Percentiles rank a stretch among this genome's conserved stretches.
These are phyloP conservation scores for Suhomyces sp. DNA, from an alignment of 805 yeast genomes.

Conservation along the genomic window DNA sequence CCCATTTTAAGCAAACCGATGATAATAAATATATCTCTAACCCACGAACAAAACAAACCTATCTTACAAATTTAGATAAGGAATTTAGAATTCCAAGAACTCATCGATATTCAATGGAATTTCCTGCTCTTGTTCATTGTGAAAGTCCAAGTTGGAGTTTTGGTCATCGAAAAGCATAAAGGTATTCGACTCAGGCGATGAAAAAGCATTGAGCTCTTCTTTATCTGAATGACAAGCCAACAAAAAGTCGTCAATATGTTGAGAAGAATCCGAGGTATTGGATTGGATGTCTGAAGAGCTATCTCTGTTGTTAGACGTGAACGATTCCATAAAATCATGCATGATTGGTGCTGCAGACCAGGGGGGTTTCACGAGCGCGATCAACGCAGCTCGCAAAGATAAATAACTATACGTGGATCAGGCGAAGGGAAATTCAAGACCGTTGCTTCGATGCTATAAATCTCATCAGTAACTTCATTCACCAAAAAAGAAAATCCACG, in stretches of 20 bases:
- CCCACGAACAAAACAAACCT: constrained; percentile 12
- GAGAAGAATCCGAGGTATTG: constrained; percentile 1
- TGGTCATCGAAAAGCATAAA: constrained; percentile 2
- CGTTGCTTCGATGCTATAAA: constrained; percentile 36
- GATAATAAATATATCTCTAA: constrained; percentile 9
- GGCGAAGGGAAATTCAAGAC: constrained; percentile 5
- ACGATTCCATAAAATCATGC: constrained; percentile 24
- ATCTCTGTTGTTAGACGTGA: constrained; percentile 6
- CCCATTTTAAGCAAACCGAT: constrained; percentile 1
- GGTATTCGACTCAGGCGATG: constrained; percentile 1
- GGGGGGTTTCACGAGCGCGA: constrained; percentile 3
- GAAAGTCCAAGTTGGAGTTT: neutral
- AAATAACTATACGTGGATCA: constrained; percentile 11
- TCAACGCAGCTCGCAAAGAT: neutral
- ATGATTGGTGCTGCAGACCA: constrained; percentile 44
- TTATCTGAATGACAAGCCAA: constrained; percentile 8
- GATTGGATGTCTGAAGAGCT: constrained; percentile 3
- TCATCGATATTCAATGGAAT: constrained; percentile 26
- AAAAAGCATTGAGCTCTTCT: neutral
- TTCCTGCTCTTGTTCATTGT: constrained; percentile 9
- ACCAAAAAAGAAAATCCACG: constrained; percentile 16
- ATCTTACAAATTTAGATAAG: neutral
- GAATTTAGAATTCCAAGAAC: constrained; percentile 25
- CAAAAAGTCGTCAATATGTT: constrained; percentile 11
- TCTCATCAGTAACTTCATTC: constrained; percentile 5